phyloP scores from a whole-genome alignment of 192 early-diverging fungal genomes.

The Funneliformis mosseae region DNA sequence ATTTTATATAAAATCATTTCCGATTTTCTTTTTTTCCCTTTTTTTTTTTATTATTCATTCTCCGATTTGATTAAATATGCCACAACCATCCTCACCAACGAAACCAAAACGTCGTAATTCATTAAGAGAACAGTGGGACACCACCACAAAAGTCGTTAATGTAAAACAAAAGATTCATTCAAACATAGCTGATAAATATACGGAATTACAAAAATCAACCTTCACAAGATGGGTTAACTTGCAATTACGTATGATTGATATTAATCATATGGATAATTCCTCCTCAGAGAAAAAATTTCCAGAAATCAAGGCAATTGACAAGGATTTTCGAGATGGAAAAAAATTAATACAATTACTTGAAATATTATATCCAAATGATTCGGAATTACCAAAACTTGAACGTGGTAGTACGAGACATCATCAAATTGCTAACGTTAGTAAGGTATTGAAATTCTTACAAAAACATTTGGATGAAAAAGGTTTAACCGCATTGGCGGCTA shows the following conservation, averaged over 20 bases:
- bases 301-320: conserved; percentile 27
- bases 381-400: conserved; percentile 27
- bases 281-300: neutral
- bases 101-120: conserved; percentile 25
- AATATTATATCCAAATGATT: neutral
- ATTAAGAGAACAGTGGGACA: conserved; percentile 27
- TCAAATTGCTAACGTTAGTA: conserved; percentile 31
- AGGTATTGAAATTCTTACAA: conserved; percentile 21
- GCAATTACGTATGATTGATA: conserved; percentile 21
- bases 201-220: conserved; percentile 17
- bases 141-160: conserved; percentile 26
- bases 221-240: conserved; percentile 33
- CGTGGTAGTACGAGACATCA: conserved; percentile 33
- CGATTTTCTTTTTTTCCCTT: neutral
- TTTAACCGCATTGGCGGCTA: conserved; percentile 26
- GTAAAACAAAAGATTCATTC: conserved; percentile 23
- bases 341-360: conserved; percentile 25
- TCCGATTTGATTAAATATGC: neutral
- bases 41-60: neutral
- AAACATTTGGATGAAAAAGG: conserved; percentile 11
- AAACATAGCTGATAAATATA: conserved; percentile 11
- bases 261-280: neutral
- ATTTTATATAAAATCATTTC: too few relatives aligned
- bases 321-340: conserved; percentile 32
- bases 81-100: neutral